Evolutionary conservation across 2,329 filamentous ascomycete genomes (phyloP).

Genomic region (Fusarium sp.): DNA sequence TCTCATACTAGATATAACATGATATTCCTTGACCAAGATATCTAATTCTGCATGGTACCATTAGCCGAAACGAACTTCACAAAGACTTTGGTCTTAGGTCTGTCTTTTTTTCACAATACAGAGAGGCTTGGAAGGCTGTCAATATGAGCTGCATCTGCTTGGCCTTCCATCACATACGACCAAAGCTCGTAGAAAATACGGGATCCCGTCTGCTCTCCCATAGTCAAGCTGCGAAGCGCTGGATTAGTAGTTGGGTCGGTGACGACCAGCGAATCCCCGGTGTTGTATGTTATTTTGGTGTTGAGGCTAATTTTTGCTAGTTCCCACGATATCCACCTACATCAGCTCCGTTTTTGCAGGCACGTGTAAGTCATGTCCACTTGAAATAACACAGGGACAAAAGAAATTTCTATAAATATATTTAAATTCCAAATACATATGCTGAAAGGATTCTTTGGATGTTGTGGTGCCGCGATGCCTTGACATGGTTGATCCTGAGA

Average conservation of each 20-base stretch:
- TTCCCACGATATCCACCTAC: background rate
- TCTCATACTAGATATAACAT: no score
- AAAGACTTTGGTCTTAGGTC: no score
- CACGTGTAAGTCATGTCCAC: constrained; percentile 46
- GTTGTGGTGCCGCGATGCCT: background rate
- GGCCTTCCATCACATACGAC: background rate
- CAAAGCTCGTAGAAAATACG: constrained; percentile 13
- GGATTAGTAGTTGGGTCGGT: constrained; percentile 16
- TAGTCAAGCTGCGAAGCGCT: constrained; percentile 14
- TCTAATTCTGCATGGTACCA: no score
- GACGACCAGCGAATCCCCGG: constrained; percentile 16
- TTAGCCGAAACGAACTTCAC: no score
- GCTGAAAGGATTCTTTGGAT: accelerated
- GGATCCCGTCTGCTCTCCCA: constrained; percentile 16
- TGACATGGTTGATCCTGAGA: background rate
- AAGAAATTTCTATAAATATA: accelerated
- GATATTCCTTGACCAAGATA: no score
- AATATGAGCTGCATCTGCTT: background rate
- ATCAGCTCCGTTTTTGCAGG: background rate
- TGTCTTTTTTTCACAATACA: no score
- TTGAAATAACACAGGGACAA: constrained; percentile 65
- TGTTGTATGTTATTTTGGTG: constrained; percentile 13
- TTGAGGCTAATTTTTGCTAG: background rate
- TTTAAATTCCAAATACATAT: accelerated
- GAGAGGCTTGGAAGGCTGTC: background rate